Evolutionary conservation across 2,329 filamentous ascomycete species (phyloP).

Genomic region (Diaporthe citrichinensis): DNA sequence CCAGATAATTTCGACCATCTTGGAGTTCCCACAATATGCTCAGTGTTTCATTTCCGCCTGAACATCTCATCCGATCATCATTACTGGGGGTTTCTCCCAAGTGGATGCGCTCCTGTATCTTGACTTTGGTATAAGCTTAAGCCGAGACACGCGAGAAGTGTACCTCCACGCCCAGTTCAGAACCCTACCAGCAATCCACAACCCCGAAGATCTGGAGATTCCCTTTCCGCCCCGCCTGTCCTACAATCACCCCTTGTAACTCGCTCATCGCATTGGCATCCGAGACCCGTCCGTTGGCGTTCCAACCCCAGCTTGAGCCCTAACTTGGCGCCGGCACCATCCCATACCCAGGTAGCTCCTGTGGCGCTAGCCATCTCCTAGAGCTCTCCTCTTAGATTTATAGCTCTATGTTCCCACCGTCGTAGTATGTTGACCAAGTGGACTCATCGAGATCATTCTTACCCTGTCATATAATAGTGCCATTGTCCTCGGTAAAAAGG

Average conservation of each 20-base stretch:
- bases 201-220: neutral
- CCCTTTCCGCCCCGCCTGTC: neutral
- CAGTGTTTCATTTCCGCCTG: slow-evolving; percentile 10
- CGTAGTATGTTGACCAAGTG: neutral
- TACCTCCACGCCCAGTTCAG: neutral
- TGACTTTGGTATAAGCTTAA: slow-evolving; percentile 15
- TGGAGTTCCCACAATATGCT: slow-evolving; percentile 17
- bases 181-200: neutral
- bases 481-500: neutral
- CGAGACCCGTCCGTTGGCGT: slow-evolving; percentile 25
- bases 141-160: slow-evolving; percentile 10
- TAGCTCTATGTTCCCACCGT: neutral
- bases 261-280: slow-evolving; percentile 10
- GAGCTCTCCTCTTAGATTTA: neutral
- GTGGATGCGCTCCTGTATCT: neutral
- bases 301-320: slow-evolving; percentile 9
- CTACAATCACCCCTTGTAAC: slow-evolving; percentile 4
- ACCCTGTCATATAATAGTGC: neutral
- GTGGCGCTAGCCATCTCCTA: neutral
- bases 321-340: slow-evolving; percentile 16
- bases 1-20: neutral
- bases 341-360: slow-evolving; percentile 19
- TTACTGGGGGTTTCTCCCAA: neutral
- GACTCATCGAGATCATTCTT: neutral
- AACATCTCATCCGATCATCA: neutral